phyloP scores from a whole-genome alignment of 805 yeast species.

The Middelhovenomyces tepae region DNA sequence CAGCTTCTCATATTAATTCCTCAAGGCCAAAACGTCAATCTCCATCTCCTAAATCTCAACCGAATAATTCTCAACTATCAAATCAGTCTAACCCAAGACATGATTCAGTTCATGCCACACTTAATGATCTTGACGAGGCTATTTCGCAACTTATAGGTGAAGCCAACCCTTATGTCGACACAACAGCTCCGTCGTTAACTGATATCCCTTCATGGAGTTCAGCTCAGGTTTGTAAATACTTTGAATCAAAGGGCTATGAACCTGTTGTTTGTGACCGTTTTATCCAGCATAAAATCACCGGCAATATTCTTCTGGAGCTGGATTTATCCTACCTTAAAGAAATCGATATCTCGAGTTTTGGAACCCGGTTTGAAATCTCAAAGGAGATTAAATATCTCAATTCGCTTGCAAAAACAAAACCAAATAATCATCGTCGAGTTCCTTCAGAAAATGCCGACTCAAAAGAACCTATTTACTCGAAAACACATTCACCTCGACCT shows the following conservation, averaged over 20 bases:
- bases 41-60: not conserved
- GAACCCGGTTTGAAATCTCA: constrained; percentile 86
- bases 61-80: not conserved
- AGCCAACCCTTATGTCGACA: constrained; percentile 18
- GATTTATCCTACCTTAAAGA: constrained; percentile 85
- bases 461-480: constrained; percentile 1
- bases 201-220: constrained; percentile 61
- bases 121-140: constrained; percentile 34
- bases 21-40: not conserved
- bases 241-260: constrained; percentile 66
- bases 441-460: constrained; percentile 1
- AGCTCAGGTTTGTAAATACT: constrained; percentile 72
- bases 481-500: constrained; percentile 5
- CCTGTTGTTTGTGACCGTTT: constrained; percentile 67
- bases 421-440: constrained; percentile 3
- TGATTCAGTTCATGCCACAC: constrained; percentile 19
- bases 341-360: constrained; percentile 84
- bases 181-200: constrained; percentile 6
- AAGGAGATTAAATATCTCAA: constrained; percentile 71
- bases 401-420: constrained; percentile 9
- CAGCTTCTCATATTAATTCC: constrained; percentile 6
- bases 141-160: constrained; percentile 23
- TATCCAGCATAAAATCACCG: constrained; percentile 81
- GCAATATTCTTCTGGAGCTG: constrained; percentile 73
- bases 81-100: not conserved